A percentile compares a stretch with the other conserved stretches of the same genome.
phyloP scores from a whole-genome alignment of 805 yeast species.

The Candida tibetensis region DNA sequence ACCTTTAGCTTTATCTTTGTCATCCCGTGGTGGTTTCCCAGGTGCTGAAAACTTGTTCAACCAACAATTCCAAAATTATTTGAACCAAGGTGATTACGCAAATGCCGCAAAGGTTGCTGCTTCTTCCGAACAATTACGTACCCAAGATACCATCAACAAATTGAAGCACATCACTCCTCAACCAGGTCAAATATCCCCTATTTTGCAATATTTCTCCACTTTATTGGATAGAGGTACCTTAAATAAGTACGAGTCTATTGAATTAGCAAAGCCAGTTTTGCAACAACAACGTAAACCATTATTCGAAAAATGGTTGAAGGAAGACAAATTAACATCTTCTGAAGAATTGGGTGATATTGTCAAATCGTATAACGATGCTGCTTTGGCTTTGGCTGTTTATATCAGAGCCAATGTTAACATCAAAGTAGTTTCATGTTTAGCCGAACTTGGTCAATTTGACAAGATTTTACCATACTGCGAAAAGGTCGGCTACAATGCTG shows the following conservation, averaged over 20 bases:
- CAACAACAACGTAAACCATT: conserved; percentile 93
- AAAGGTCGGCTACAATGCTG: conserved; percentile 85
- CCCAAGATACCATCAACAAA: conserved; percentile 90
- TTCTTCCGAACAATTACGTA: conserved; percentile 86
- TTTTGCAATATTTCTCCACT: conserved; percentile 87
- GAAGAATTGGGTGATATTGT: conserved; percentile 97
- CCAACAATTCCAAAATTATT: conserved; percentile 85
- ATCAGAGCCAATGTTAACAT: conserved; percentile 77
- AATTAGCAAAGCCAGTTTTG: conserved; percentile 90
- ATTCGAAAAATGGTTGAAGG: conserved; percentile 94
- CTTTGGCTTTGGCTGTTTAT: conserved; percentile 88
- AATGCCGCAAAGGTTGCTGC: conserved; percentile 98
- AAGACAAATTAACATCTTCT: conserved; percentile 89
- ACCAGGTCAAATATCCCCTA: conserved; percentile 94
- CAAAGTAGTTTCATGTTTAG: conserved; percentile 87
- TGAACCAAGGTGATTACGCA: conserved; percentile 81
- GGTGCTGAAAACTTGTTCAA: conserved; percentile 93
- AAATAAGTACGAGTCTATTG: conserved; percentile 91
- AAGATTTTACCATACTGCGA: conserved; percentile 92
- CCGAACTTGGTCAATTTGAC: conserved; percentile 95
- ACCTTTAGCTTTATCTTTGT: conserved; percentile 78
- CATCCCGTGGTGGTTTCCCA: conserved; percentile 93
- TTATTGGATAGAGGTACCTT: conserved; percentile 88
- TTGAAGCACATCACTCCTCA: conserved; percentile 86
- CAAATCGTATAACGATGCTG: conserved; percentile 73